A percentile compares a stretch with the other conserved stretches of the same genome.
phyloP scores from a whole-genome alignment of 2,329 filamentous ascomycete genomes.

The Sclerotinia sclerotiorum region DNA sequence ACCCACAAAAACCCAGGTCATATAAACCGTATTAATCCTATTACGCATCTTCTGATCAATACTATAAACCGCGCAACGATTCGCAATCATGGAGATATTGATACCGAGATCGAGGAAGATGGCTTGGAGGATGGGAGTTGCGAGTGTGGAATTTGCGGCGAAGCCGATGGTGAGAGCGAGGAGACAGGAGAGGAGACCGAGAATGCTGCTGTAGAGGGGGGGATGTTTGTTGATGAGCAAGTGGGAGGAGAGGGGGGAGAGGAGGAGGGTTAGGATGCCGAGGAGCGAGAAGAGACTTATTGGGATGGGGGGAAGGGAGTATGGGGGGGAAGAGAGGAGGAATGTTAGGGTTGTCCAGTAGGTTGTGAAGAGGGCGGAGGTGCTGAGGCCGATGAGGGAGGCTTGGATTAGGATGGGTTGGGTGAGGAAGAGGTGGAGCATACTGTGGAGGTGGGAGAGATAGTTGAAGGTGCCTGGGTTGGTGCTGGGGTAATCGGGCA shows the following conservation, averaged over 20 bases:
- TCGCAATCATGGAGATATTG: slow-evolving; percentile 73
- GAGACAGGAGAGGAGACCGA: slow-evolving; percentile 60
- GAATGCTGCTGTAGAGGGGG: slow-evolving; percentile 64
- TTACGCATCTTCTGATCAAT: slow-evolving; percentile 72
- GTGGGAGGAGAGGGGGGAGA: slow-evolving; percentile 68
- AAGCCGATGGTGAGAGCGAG: slow-evolving; percentile 66
- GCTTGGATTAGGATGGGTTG: slow-evolving; percentile 71
- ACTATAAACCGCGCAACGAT: slow-evolving; percentile 66
- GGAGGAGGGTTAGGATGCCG: slow-evolving; percentile 66
- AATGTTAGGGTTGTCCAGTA: slow-evolving; percentile 81
- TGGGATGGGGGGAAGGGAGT: slow-evolving; percentile 62
- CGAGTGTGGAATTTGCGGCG: slow-evolving; percentile 62
- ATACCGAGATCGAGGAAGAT: slow-evolving; percentile 69
- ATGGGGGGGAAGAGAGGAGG: slow-evolving; percentile 68
- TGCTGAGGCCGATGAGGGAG: slow-evolving; percentile 64
- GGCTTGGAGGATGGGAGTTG: slow-evolving; percentile 71
- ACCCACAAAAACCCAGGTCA: slow-evolving; percentile 75
- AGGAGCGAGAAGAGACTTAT: slow-evolving; percentile 81
- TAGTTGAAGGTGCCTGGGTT: slow-evolving; percentile 68
- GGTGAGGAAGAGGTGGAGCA: slow-evolving; percentile 60
- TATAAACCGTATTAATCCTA: slow-evolving; percentile 78
- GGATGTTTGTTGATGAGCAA: slow-evolving; percentile 69
- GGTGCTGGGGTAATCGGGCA: slow-evolving; percentile 78
- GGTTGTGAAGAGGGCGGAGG: slow-evolving; percentile 60
- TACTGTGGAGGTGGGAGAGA: slow-evolving; percentile 62